Evolutionary conservation across 2,329 filamentous ascomycete genomes (phyloP), one percentile per base, ranked within the genome.

Genomic region (Fusarium sp.): DNA sequence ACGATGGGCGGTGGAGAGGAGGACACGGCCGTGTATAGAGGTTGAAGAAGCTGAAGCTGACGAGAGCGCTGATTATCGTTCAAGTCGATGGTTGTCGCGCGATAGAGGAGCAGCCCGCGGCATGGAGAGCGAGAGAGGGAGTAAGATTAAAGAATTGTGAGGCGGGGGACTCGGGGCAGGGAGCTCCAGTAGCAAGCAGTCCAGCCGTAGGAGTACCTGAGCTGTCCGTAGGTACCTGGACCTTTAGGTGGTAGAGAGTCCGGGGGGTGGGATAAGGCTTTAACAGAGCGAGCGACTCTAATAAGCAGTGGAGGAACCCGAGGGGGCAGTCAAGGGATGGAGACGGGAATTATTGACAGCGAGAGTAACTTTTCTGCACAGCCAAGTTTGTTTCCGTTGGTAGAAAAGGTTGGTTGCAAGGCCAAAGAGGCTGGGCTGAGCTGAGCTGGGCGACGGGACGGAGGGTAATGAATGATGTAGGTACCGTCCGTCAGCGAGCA

Each of bases 101-200:
- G 25, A 58, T 59, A 37, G 68, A 72, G 69, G 37, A 74, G 58
- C 68, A 74, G 72, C 65, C 61, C 64, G 61, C 62, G 61, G 72
- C 72, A 74, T 75, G 64, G 61, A 74, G 64, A 74, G 54, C 23
- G 41, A 57, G 32, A 69, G 61, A 69, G 68, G 68, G 72, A 74
- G 68, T 74, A 74, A 74, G 68, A 74, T 74, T 72, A 74, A 74
- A 72, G 72, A 72, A 73, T 73, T 63, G 64, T 63, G 60, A 72
- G 71, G 68, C 64, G 57, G 71, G 72, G 65, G 71, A 54, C 45
- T 74, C 63, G 57, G 72, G 64, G 60, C 60, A 52, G 64, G 66
- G 63, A 74, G 71, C 71, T 73, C 62, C 56, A 41, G 58, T 20
- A 50, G 72, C 63, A 74, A 64, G 27, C 60, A 63, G 74, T 67